A percentile compares a stretch with the other conserved stretches of the same genome.
These are phyloP conservation scores for Diaporthe vaccinii DNA, from an alignment of 2,329 filamentous ascomycete species.

Conservation along the genomic window DNA sequence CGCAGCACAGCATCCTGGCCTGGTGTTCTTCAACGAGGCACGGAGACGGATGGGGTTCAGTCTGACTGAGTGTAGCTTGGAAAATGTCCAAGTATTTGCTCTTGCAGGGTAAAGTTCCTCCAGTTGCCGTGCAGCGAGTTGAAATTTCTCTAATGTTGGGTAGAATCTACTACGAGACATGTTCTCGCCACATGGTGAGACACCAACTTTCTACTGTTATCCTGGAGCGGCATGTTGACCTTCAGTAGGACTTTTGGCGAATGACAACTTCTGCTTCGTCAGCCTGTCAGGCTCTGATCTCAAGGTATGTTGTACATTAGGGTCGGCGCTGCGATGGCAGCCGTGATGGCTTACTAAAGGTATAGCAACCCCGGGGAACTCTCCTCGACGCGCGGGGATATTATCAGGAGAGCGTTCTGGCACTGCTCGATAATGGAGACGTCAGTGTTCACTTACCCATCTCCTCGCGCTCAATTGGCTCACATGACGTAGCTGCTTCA, in stretches of 20 bases:
- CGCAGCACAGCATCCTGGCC: conserved; percentile 64
- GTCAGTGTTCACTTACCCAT: conserved; percentile 49
- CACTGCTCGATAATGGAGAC: conserved; percentile 69
- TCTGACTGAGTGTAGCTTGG: conserved; percentile 66
- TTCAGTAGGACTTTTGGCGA: conserved; percentile 71
- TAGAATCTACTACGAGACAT: conserved; percentile 67
- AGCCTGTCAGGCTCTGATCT: conserved; percentile 69
- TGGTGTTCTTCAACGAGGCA: conserved; percentile 73
- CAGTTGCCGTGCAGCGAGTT: background rate
- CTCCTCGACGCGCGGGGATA: conserved; percentile 60
- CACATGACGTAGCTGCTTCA: conserved; percentile 49
- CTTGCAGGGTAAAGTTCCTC: conserved; percentile 63
- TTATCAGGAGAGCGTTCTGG: conserved; percentile 70
- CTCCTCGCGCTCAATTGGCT: background rate
- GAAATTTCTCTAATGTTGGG: background rate
- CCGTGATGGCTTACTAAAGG: background rate
- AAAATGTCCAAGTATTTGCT: conserved; percentile 71
- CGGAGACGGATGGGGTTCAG: conserved; percentile 71
- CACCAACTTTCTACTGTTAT: background rate
- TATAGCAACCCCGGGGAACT: conserved; percentile 59
- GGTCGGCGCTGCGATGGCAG: background rate
- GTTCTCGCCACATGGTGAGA: conserved; percentile 64
- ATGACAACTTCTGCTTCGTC: conserved; percentile 68
- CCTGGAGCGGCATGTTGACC: background rate
- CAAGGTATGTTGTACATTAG: conserved; percentile 56